Evolutionary conservation across 1,284 basidiomycete genomes (phyloP).

Genomic region (Amylostereum areolatum): DNA sequence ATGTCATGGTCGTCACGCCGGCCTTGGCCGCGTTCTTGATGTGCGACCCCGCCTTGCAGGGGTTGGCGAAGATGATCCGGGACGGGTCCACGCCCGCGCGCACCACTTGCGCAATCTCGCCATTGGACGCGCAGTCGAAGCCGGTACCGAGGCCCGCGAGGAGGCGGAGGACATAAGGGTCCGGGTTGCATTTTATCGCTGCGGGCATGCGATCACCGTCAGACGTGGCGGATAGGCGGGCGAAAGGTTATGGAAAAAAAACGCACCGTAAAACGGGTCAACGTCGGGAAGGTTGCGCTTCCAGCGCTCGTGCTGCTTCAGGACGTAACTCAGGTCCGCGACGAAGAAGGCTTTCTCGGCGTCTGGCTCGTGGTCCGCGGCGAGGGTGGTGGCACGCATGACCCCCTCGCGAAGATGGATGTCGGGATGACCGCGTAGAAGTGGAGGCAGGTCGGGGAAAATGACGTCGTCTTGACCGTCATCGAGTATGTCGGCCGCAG

Average conservation of each 20-base stretch:
- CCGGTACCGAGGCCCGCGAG: slow-evolving; percentile 87
- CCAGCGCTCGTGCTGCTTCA: slow-evolving; percentile 86
- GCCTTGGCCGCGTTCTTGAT: slow-evolving; percentile 77
- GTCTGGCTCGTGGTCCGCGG: slow-evolving; percentile 51
- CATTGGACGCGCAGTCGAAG: slow-evolving; percentile 98
- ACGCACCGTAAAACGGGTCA: slow-evolving; percentile 86
- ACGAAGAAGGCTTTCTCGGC: slow-evolving; percentile 96
- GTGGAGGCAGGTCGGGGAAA: slow-evolving; percentile 61
- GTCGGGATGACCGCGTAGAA: slow-evolving; percentile 62
- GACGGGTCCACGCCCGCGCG: slow-evolving; percentile 67
- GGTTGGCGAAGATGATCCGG: slow-evolving; percentile 97
- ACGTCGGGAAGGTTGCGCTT: slow-evolving; percentile 75
- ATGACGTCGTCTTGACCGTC: slow-evolving; percentile 34
- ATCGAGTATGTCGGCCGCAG: slow-evolving; percentile 14
- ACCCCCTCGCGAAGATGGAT: slow-evolving; percentile 69
- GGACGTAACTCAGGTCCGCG: slow-evolving; percentile 88
- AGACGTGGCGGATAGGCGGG: not conserved
- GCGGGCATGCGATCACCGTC: slow-evolving; percentile 4
- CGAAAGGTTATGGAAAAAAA: slow-evolving; percentile 14
- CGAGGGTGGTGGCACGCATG: slow-evolving; percentile 50
- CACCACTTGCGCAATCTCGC: slow-evolving; percentile 86
- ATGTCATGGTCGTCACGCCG: slow-evolving; percentile 92
- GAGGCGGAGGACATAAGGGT: slow-evolving; percentile 88
- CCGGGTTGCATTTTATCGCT: slow-evolving; percentile 98
- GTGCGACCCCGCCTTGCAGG: slow-evolving; percentile 96